phyloP scores from a whole-genome alignment of 1,284 basidiomycete genomes.

The Earliella scabrosa region DNA sequence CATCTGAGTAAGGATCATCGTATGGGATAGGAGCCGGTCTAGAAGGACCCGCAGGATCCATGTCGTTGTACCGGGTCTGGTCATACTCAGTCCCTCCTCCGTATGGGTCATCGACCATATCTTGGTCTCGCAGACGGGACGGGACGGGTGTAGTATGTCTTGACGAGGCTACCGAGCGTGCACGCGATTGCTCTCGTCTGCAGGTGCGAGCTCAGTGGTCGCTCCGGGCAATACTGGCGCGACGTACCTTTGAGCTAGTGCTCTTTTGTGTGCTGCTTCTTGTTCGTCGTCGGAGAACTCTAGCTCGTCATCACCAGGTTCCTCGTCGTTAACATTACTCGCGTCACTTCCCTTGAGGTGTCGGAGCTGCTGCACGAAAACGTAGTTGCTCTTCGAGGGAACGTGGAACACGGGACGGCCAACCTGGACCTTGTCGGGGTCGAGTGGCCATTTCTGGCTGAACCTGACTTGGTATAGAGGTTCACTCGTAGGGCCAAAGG shows the following conservation, averaged over 20 bases:
- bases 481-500: conserved; percentile 86
- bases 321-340: conserved; percentile 91
- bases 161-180: conserved; percentile 54
- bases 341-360: conserved; percentile 84
- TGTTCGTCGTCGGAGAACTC: conserved; percentile 93
- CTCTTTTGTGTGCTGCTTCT: conserved; percentile 71
- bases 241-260: conserved; percentile 56
- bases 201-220: neutral
- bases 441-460: conserved; percentile 57
- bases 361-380: conserved; percentile 73
- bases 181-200: conserved; percentile 58
- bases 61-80: conserved; percentile 62
- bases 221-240: too few species aligned
- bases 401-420: conserved; percentile 77
- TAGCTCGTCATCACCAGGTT: conserved; percentile 82
- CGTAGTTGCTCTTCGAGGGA: conserved; percentile 76
- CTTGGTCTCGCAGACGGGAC: conserved; percentile 57
- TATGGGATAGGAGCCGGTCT: conserved; percentile 71
- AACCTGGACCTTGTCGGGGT: conserved; percentile 55
- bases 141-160: conserved; percentile 58
- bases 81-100: conserved; percentile 65
- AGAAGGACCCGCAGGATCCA: conserved; percentile 58
- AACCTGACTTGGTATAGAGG: conserved; percentile 86
- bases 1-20: conserved; percentile 76
- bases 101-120: conserved; percentile 49